A percentile compares a stretch with the other conserved stretches of the same genome.
These are phyloP conservation scores for Syzygium grande DNA, from an alignment of 345 rosid species.

Conservation along the genomic window DNA sequence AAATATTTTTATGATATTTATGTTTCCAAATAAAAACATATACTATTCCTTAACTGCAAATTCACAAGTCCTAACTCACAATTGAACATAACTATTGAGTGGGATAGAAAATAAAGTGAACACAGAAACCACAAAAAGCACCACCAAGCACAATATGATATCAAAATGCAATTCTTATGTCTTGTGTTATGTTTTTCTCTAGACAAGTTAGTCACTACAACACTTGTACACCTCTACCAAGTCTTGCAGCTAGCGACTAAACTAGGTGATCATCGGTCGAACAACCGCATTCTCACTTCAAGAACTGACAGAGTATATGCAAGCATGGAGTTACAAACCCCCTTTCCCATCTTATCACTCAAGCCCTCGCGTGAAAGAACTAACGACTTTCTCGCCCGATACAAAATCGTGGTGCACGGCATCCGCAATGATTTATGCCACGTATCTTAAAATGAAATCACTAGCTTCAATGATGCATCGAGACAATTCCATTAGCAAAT, in stretches of 20 bases:
- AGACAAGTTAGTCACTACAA: background rate
- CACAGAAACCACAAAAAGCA: background rate
- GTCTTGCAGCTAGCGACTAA: background rate
- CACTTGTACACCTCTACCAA: background rate
- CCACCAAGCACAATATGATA: background rate
- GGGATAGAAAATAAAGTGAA: background rate
- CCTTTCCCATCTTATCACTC: background rate
- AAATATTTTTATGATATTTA: too few relatives aligned
- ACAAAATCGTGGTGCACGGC: background rate
- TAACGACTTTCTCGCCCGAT: rapidly evolving
- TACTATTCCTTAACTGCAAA: too few relatives aligned
- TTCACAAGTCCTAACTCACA: too few relatives aligned
- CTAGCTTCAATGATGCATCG: background rate
- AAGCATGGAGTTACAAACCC: background rate
- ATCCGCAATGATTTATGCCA: background rate
- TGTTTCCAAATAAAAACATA: too few relatives aligned
- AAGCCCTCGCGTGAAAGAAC: background rate
- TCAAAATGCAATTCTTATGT: background rate
- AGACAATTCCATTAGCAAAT: background rate
- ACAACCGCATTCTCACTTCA: background rate
- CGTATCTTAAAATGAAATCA: too few relatives aligned
- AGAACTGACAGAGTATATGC: background rate
- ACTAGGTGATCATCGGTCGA: background rate
- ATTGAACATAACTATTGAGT: too few relatives aligned
- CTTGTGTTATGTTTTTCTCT: background rate